Percentiles rank a stretch among this genome's conserved stretches.
Conservation (phyloP, 2,329 filamentous ascomycete genomes). For the Zymoseptoria pseudotritici region DNA sequence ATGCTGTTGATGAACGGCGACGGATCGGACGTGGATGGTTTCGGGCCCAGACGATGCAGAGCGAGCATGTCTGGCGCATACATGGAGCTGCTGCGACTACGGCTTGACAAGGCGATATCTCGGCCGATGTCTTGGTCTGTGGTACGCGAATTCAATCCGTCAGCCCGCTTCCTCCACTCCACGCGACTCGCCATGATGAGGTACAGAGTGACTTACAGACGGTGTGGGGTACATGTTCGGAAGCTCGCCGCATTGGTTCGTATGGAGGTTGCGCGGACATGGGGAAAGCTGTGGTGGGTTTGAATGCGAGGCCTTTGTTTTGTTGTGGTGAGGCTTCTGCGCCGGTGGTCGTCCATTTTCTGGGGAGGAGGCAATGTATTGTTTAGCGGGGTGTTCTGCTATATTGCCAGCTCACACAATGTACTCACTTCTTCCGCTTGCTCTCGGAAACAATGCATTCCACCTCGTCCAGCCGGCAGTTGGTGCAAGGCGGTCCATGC, state of each 20-base stretch:
- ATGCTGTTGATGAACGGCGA: constrained; percentile 19
- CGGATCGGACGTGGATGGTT: constrained; percentile 18
- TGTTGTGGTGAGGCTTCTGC: constrained; percentile 14
- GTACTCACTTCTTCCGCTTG: constrained; percentile 73
- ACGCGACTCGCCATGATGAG: neutral
- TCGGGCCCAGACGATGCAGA: constrained; percentile 22
- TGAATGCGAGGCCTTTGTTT: constrained; percentile 15
- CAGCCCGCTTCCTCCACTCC: neutral
- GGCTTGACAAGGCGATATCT: constrained; percentile 16
- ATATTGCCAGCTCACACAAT: neutral
- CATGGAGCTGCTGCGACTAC: constrained; percentile 14
- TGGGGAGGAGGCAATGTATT: constrained; percentile 6
- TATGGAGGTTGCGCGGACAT: constrained; percentile 29
- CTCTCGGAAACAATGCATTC: constrained; percentile 64
- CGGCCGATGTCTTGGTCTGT: constrained; percentile 25
- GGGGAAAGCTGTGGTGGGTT: constrained; percentile 18
- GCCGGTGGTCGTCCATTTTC: constrained; percentile 30
- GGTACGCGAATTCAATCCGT: neutral
- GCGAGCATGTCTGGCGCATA: constrained; percentile 27
- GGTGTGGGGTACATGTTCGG: constrained; percentile 54
- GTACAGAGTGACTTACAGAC: constrained; percentile 46
- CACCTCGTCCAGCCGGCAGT: constrained; percentile 74
- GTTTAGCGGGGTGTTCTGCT: neutral
- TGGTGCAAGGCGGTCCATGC: constrained; percentile 74
- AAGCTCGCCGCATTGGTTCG: constrained; percentile 18